Evolutionary conservation across 169 alveolate species (phyloP).

Genomic region (Eimeria brunetti): DNA sequence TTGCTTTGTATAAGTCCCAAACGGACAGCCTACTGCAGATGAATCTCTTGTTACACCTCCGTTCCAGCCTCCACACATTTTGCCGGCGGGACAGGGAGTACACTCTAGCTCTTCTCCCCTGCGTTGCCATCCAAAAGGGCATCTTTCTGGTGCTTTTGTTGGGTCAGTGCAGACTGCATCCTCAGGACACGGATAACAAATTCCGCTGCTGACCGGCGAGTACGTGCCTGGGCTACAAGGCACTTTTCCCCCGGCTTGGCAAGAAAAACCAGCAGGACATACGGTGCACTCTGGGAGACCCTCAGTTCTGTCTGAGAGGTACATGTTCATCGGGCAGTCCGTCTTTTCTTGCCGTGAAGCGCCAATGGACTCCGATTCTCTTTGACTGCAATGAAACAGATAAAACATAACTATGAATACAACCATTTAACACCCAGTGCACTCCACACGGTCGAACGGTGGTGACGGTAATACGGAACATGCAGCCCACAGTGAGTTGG

Average conservation of each 20-base stretch:
- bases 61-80: conserved; percentile 47
- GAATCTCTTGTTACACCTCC: conserved; percentile 9
- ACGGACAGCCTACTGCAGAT: conserved; percentile 6
- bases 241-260: conserved; percentile 1
- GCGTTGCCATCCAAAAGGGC: conserved; percentile 73
- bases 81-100: conserved; percentile 60
- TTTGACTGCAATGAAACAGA: background rate
- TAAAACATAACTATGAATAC: background rate
- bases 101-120: conserved; percentile 47
- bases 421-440: background rate
- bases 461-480: background rate
- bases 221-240: conserved; percentile 45
- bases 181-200: conserved; percentile 44
- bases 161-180: conserved; percentile 61
- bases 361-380: background rate
- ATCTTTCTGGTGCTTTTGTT: conserved; percentile 25
- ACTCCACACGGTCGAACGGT: background rate
- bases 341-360: background rate
- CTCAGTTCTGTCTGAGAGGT: background rate
- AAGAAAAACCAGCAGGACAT: conserved; percentile 64
- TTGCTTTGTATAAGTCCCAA: conserved; percentile 58
- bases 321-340: conserved; percentile 43
- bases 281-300: conserved; percentile 11
- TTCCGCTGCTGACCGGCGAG: conserved; percentile 51
- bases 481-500: no score